Evolutionary conservation across 352 stramenopile genomes (phyloP).

Genomic region (Phytophthora foliorum): DNA sequence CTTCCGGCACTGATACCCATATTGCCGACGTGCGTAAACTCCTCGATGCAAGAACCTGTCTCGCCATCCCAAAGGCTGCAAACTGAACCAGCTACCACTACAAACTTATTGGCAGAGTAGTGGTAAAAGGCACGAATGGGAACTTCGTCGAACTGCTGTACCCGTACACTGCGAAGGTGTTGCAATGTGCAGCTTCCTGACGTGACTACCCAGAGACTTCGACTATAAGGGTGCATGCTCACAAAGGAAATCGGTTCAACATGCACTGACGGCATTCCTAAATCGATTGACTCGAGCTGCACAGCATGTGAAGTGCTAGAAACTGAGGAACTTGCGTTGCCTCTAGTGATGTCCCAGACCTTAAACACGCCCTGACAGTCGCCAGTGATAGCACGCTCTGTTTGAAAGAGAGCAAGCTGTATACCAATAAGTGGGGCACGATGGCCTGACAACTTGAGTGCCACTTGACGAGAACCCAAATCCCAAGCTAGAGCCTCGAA

Average conservation of each 20-base stretch:
- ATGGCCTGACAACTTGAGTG: slow-evolving; percentile 77
- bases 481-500: slow-evolving; percentile 89
- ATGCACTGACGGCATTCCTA: slow-evolving; percentile 55
- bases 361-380: slow-evolving; percentile 83
- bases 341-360: slow-evolving; percentile 85
- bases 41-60: slow-evolving; percentile 59
- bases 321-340: slow-evolving; percentile 34
- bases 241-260: slow-evolving; percentile 73
- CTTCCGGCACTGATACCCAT: slow-evolving; percentile 1
- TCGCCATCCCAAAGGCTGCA: slow-evolving; percentile 83
- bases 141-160: slow-evolving; percentile 79
- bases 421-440: slow-evolving; percentile 79
- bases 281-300: slow-evolving; percentile 73
- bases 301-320: slow-evolving; percentile 58
- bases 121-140: slow-evolving; percentile 78
- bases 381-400: slow-evolving; percentile 82
- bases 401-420: slow-evolving; percentile 77
- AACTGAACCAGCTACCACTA: slow-evolving; percentile 64
- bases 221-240: slow-evolving; percentile 55
- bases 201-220: slow-evolving; percentile 72
- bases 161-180: slow-evolving; percentile 59
- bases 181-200: slow-evolving; percentile 65
- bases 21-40: slow-evolving; percentile 64
- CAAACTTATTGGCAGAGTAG: slow-evolving; percentile 73
- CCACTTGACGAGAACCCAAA: slow-evolving; percentile 75